Evolutionary conservation across 352 stramenopile species (phyloP), one percentile per base, ranked within the genome.

Genomic region (Hyaloperonospora brassicae): DNA sequence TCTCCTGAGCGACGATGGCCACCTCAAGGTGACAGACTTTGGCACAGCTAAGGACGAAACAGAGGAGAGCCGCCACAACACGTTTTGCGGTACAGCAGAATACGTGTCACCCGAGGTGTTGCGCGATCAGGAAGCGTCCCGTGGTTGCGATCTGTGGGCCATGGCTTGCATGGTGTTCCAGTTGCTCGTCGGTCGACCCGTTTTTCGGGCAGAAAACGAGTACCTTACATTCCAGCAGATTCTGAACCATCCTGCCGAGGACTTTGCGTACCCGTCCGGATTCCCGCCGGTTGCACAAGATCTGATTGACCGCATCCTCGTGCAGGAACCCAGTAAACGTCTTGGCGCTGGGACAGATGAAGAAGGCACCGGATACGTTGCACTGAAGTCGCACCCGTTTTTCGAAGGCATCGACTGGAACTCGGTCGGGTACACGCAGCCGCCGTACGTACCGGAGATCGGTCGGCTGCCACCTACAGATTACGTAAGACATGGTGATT

Each of bases 21-120:
- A 96, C 53, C 71, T 96, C 39, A 96, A 95, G 66, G 70, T 96
- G 38, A 94, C 87, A 0, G 87, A 96, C 53, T 96, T 96, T 61
- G 87, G 87, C 14, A 95, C 84, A 5, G 81, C 85, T 47, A 92
- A 88, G 62, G 81, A 89, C 42, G 74, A 88, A 49, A 80, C 76
- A 2, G 81, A 92, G 42, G 81, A 92, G 53, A 83, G 84, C 42
- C 73, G 78, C 21, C 75, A 82, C 62, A 95, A 87, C 60, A 91
- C 77, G n/a, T 96, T 96, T 47, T 92, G 84, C 52, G 89, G 89
- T 41, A 97, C 89, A 2, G 89, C 89, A 4, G 87, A 96, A 63
- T 97, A 94, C 62, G 85, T 97, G 12, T 96, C 85, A 9, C 89
- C 89, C 0, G 89, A 97, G 62, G 87, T 97, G 21, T 55, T 97